A percentile compares a stretch with the other conserved stretches of the same genome.
Evolutionary conservation across 1,284 basidiomycete genomes (phyloP).

Genomic region (Ganoderma resinaceum): DNA sequence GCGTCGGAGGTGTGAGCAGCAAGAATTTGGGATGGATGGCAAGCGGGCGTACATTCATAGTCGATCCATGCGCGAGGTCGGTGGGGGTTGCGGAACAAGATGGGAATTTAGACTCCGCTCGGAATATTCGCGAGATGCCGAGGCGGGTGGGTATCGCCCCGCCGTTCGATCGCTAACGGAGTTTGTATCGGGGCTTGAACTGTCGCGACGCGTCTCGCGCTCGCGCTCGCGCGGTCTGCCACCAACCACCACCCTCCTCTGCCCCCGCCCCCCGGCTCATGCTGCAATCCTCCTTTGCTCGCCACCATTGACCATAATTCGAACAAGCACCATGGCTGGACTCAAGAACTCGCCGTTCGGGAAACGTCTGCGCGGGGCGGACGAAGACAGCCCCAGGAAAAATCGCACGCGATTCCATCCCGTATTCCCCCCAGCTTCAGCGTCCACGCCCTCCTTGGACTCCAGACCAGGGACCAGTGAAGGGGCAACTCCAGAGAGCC

Average conservation of each 20-base stretch:
- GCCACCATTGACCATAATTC: slow-evolving; percentile 28
- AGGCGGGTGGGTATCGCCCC: slow-evolving; percentile 2
- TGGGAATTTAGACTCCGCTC: slow-evolving; percentile 45
- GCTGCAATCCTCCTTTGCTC: slow-evolving; percentile 35
- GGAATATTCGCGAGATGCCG: slow-evolving; percentile 32
- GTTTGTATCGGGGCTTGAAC: neutral
- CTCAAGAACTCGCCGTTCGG: slow-evolving; percentile 84
- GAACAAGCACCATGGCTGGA: slow-evolving; percentile 58
- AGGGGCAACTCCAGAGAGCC: slow-evolving; percentile 64
- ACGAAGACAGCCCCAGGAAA: slow-evolving; percentile 59
- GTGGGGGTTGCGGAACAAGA: slow-evolving; percentile 40
- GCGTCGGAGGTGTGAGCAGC: slow-evolving; percentile 27
- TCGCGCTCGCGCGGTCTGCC: slow-evolving; percentile 21
- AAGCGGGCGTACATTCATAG: slow-evolving; percentile 51
- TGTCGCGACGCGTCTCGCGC: slow-evolving; percentile 34
- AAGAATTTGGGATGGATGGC: slow-evolving; percentile 37
- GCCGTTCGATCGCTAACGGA: slow-evolving; percentile 14
- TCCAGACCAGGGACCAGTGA: slow-evolving; percentile 62
- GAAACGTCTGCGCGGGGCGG: slow-evolving; percentile 71
- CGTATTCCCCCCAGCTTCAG: slow-evolving; percentile 54
- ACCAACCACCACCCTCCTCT: slow-evolving; percentile 30
- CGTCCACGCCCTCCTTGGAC: slow-evolving; percentile 61
- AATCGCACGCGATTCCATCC: slow-evolving; percentile 60
- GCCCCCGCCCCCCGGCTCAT: slow-evolving; percentile 26
- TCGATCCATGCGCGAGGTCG: slow-evolving; percentile 35